phyloP scores from a whole-genome alignment of 2,329 filamentous ascomycete genomes.

The Fusarium ramigenum region DNA sequence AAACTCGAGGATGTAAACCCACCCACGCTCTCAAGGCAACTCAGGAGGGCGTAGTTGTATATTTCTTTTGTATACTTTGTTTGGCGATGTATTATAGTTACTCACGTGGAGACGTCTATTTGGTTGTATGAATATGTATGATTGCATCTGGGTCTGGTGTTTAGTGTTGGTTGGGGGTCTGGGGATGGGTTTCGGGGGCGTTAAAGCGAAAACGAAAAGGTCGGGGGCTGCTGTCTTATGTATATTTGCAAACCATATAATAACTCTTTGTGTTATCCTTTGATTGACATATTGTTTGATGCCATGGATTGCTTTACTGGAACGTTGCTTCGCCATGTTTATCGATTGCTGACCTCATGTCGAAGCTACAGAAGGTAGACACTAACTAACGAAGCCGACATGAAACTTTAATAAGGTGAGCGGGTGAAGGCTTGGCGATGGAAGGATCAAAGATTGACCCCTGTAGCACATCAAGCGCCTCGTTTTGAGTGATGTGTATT shows the following conservation, averaged over 20 bases:
- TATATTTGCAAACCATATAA: neutral
- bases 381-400: neutral
- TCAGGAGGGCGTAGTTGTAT: neutral
- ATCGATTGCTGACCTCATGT: neutral
- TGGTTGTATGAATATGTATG: slow-evolving; percentile 22
- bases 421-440: slow-evolving; percentile 26
- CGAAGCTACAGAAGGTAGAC: neutral
- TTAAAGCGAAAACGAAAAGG: slow-evolving; percentile 3
- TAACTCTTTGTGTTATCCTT: neutral
- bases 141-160: slow-evolving; percentile 30
- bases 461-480: slow-evolving; percentile 27
- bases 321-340: neutral
- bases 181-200: slow-evolving; percentile 7
- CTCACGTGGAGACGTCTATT: neutral
- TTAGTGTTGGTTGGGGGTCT: slow-evolving; percentile 2
- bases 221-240: neutral
- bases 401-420: neutral
- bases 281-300: neutral
- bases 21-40: neutral
- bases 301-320: neutral
- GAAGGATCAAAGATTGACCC: slow-evolving; percentile 21
- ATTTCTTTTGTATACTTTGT: slow-evolving; percentile 15
- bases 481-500: neutral
- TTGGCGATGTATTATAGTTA: slow-evolving; percentile 13
- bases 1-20: slow-evolving; percentile 40